Percentiles rank a stretch among this genome's conserved stretches.
Conservation (phyloP, 2,329 filamentous ascomycete species). For the Trichophyton mentagrophytes region DNA sequence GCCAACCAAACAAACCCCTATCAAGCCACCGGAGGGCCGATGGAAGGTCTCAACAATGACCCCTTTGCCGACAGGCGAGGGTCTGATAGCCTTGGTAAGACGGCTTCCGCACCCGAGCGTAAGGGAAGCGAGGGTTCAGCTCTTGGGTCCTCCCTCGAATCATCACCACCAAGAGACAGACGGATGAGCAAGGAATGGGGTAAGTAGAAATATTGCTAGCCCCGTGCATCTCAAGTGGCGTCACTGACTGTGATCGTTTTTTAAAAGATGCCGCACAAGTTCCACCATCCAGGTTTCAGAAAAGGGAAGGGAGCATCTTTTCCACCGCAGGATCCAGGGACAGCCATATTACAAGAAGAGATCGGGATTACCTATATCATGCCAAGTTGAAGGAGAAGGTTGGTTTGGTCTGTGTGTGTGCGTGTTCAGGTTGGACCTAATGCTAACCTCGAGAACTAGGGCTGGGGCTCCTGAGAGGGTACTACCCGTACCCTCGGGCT, state of each 20-base stretch:
- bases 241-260: background rate
- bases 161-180: slow-evolving; percentile 16
- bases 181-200: slow-evolving; percentile 27
- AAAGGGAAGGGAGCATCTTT: slow-evolving; percentile 56
- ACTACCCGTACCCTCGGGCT: background rate
- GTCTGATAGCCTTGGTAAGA: background rate
- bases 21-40: background rate
- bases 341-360: slow-evolving; percentile 49
- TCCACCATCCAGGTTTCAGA: slow-evolving; percentile 55
- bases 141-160: background rate
- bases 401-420: slow-evolving; percentile 1
- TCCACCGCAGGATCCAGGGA: slow-evolving; percentile 53
- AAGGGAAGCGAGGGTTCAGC: background rate
- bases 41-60: background rate
- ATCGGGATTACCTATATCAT: slow-evolving; percentile 45
- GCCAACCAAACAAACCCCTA: background rate
- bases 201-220: slow-evolving; percentile 10
- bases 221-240: background rate
- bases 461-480: background rate
- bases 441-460: background rate
- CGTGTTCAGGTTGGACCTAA: background rate
- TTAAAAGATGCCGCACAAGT: slow-evolving; percentile 50
- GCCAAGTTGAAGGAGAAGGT: slow-evolving; percentile 39
- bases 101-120: background rate
- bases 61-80: background rate